These are phyloP conservation scores for Hygrocybe punicea DNA, from an alignment of 768 basidiomycete species.

Conservation along the genomic window DNA sequence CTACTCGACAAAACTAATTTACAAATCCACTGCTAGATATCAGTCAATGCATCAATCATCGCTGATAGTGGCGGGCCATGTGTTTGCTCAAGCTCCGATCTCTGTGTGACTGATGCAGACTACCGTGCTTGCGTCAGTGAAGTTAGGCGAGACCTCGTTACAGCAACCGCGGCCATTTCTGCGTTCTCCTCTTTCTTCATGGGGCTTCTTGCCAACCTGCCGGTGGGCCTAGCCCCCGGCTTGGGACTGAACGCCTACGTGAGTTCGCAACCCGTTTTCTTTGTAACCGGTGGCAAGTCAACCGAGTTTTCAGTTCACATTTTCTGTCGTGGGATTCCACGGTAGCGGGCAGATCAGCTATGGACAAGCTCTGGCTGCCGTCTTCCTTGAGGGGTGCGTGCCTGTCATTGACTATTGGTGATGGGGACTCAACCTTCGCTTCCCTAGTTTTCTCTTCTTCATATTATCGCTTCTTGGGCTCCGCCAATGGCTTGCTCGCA, in stretches of 20 bases:
- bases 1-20: conserved; percentile 2
- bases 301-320: conserved; percentile 59
- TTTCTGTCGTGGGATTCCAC: conserved; percentile 83
- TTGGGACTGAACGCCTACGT: conserved; percentile 82
- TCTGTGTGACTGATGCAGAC: conserved; percentile 48
- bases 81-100: conserved; percentile 60
- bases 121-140: conserved; percentile 60
- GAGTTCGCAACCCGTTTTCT: conserved; percentile 23
- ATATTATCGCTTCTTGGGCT: conserved; percentile 75
- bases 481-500: conserved; percentile 84
- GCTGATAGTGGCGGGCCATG: conserved; percentile 78
- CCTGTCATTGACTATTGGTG: not conserved
- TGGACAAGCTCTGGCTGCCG: conserved; percentile 75
- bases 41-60: conserved; percentile 81
- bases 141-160: conserved; percentile 74
- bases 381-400: conserved; percentile 80
- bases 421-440: not conserved
- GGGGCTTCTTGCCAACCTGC: conserved; percentile 83
- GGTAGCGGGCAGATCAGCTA: conserved; percentile 72
- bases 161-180: conserved; percentile 73
- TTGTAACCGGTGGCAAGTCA: not conserved
- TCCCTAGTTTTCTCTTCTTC: conserved; percentile 46
- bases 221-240: conserved; percentile 85
- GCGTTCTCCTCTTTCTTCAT: conserved; percentile 75
- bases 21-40: conserved; percentile 49